Base-by-base conservation (phyloP, 192 early-diverging fungal species). In the Podochytrium sp. region DNA sequence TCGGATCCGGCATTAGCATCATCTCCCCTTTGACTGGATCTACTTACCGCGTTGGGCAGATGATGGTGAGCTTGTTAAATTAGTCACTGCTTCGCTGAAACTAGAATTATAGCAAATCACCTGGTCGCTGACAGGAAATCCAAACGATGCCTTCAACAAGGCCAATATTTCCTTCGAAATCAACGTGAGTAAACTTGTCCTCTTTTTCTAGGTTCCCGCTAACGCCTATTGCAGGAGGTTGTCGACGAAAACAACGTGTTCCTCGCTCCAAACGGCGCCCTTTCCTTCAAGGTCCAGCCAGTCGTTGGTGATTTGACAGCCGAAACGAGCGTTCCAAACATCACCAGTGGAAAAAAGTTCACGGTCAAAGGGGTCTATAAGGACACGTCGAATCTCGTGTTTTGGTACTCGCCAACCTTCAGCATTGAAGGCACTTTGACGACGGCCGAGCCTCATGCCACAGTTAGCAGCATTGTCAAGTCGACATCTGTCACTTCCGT, bases 141-240 rank as follows among this genome's bases (percentile, higher is more conserved):
- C 4, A 6, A 23, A 61, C 32, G 32, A 6, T 35, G 23, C 16
- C 32, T 61, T 61, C 59, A 61, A 61, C 59, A 61, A 61, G 14
- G 59, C 5, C 27, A 61, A 39, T 30, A 32, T 61, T 39, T 27
- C 59, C 32, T 61, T 61, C 35, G 59, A 61, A 34, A 61, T 61
- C 30, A 23, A 34, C 4, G 52, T 55, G 52, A 55, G 52, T 61
- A 12, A 37, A 37, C 20, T 32, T 47, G 3, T 27, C 18, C 32
- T 34, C 63, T 65, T 40, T n/a, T n/a, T n/a, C n/a, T n/a, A n/a
- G n/a, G n/a, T n/a, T n/a, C n/a, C n/a, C n/a, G n/a, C n/a, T n/a
- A n/a, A n/a, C n/a, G n/a, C n/a, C n/a, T n/a, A n/a, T n/a, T n/a
- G 6, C 12, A 65, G 1, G 52, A 34, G 29, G 18, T 12, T 2